Conservation (phyloP, 2,329 filamentous ascomycete genomes). For the Ophioceras dolichostomum region DNA sequence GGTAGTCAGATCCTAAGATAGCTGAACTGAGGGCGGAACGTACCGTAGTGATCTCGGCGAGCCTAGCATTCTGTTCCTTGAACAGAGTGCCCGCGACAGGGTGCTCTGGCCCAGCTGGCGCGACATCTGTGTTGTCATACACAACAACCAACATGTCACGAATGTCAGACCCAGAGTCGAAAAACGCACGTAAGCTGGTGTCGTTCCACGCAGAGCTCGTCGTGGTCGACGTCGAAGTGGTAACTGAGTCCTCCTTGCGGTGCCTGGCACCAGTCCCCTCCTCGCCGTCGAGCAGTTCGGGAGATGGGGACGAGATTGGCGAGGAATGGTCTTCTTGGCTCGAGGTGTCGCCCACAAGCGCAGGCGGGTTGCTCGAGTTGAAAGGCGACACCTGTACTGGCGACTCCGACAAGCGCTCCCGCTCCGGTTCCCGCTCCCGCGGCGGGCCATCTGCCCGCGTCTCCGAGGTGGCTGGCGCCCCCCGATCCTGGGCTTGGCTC, state of each 20-base stretch:
- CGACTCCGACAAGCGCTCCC: slow-evolving; percentile 50
- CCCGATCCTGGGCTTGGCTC: too few relatives aligned
- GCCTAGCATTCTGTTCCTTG: slow-evolving; percentile 71
- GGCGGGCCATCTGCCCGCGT: slow-evolving; percentile 18
- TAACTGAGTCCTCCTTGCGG: slow-evolving; percentile 32
- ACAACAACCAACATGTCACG: slow-evolving; percentile 84
- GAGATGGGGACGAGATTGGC: slow-evolving; percentile 50
- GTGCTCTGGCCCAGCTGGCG: slow-evolving; percentile 71
- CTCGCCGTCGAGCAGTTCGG: slow-evolving; percentile 41
- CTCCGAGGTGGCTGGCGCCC: slow-evolving; percentile 5
- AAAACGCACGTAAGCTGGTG: slow-evolving; percentile 70
- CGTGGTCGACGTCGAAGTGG: slow-evolving; percentile 42
- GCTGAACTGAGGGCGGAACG: slow-evolving; percentile 22
- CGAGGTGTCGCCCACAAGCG: slow-evolving; percentile 57
- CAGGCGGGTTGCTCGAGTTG: slow-evolving; percentile 42
- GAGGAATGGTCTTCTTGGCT: slow-evolving; percentile 54
- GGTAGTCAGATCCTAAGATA: too few relatives aligned
- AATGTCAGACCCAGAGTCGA: slow-evolving; percentile 82
- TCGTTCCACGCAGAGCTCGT: slow-evolving; percentile 72
- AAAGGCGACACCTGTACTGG: slow-evolving; percentile 53
- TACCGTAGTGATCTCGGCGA: slow-evolving; percentile 75
- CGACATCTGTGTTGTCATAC: slow-evolving; percentile 78
- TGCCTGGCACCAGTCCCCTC: slow-evolving; percentile 24
- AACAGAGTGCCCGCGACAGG: slow-evolving; percentile 73
- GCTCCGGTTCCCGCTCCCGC: slow-evolving; percentile 13